A percentile compares a stretch with the other conserved stretches of the same genome.
These are phyloP conservation scores for Colletotrichum brevisporum DNA, from an alignment of 2,329 filamentous ascomycete species.

Conservation along the genomic window DNA sequence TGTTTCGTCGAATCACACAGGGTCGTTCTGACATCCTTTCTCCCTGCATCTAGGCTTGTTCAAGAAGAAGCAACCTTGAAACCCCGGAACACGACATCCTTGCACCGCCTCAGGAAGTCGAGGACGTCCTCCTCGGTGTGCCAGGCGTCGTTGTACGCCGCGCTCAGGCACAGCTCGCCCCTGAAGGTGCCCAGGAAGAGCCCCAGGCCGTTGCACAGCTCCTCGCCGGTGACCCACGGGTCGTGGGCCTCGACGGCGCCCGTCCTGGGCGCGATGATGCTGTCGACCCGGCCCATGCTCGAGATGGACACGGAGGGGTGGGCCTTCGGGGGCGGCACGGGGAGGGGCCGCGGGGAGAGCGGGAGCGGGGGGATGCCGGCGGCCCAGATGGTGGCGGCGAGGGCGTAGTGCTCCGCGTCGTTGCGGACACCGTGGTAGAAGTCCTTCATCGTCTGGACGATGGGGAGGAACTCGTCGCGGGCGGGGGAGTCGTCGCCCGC, in stretches of 20 bases:
- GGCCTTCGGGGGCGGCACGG: conserved; percentile 46
- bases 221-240: conserved; percentile 62
- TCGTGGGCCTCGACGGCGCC: conserved; percentile 48
- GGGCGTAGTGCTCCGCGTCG: conserved; percentile 48
- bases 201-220: conserved; percentile 54
- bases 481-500: not conserved
- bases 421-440: conserved; percentile 49
- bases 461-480: conserved; percentile 43
- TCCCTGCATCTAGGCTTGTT: not conserved
- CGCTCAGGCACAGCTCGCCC: conserved; percentile 53
- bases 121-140: conserved; percentile 46
- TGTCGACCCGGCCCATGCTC: conserved; percentile 54
- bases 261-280: conserved; percentile 47
- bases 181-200: conserved; percentile 58
- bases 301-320: conserved; percentile 50
- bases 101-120: conserved; percentile 44
- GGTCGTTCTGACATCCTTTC: not conserved
- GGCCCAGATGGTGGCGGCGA: conserved; percentile 46
- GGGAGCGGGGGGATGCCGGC: conserved; percentile 39
- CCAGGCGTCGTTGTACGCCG: conserved; percentile 60
- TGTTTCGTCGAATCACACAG: not conserved
- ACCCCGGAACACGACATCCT: conserved; percentile 20
- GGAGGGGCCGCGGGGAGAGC: conserved; percentile 1
- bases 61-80: conserved; percentile 4
- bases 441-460: conserved; percentile 45